phyloP scores from a whole-genome alignment of 768 basidiomycete genomes.

The Ramaria sp. region DNA sequence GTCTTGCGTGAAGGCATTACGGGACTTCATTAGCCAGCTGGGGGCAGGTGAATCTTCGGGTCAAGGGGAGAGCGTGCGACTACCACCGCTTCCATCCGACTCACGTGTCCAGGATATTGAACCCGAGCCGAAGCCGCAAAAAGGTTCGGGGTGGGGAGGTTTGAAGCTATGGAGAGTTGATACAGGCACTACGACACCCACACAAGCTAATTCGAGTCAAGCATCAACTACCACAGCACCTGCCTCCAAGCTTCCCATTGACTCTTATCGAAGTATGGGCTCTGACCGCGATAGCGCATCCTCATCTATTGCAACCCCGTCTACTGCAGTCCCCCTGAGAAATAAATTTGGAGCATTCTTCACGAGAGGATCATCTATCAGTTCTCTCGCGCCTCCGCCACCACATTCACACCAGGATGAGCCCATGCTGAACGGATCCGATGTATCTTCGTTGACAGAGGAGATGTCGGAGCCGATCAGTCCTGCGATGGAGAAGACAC shows the following conservation, averaged over 20 bases:
- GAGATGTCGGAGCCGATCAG: constrained; percentile 41
- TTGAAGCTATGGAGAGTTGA: constrained; percentile 60
- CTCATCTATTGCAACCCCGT: constrained; percentile 27
- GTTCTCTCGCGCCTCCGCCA: constrained; percentile 22
- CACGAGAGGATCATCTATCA: constrained; percentile 39
- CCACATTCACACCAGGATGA: constrained; percentile 18
- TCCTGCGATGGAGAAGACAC: constrained; percentile 15
- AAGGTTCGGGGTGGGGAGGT: constrained; percentile 40
- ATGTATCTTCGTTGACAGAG: constrained; percentile 40
- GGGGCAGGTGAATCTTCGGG: constrained; percentile 38
- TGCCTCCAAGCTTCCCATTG: constrained; percentile 18
- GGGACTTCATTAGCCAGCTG: constrained; percentile 73
- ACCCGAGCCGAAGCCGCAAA: constrained; percentile 13
- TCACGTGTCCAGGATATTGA: constrained; percentile 1
- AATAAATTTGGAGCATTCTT: constrained; percentile 68
- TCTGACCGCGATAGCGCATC: constrained; percentile 10
- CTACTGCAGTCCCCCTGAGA: constrained; percentile 34
- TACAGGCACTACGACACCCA: constrained; percentile 12
- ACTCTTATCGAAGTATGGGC: constrained; percentile 14
- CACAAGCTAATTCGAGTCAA: constrained; percentile 7
- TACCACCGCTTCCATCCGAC: constrained; percentile 18
- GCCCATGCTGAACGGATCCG: constrained; percentile 42
- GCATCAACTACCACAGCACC: constrained; percentile 18
- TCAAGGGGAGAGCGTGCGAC: constrained; percentile 8
- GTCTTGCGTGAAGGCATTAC: constrained; percentile 67